Conservation (phyloP, 495 filamentous ascomycete genomes). For the Xylaria bambusicola region DNA sequence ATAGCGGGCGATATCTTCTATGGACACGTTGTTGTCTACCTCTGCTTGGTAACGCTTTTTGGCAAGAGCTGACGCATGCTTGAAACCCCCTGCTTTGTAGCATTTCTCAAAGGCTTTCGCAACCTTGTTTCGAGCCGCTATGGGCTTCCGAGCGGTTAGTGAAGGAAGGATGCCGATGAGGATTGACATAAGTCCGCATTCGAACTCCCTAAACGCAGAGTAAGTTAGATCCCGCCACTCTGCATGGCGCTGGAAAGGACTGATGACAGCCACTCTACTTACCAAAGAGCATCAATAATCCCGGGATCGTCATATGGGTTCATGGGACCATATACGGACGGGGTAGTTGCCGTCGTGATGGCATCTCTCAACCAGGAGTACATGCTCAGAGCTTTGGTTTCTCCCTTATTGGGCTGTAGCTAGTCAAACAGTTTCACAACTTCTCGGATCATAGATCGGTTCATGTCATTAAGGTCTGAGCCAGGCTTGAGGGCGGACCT, state of each 20-base stretch:
- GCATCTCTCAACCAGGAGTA: conserved; percentile 43
- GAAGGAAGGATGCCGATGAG: conserved; percentile 39
- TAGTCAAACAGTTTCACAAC: conserved; percentile 16
- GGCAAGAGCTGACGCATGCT: conserved; percentile 39
- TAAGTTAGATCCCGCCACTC: not conserved
- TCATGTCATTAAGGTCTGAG: conserved; percentile 39
- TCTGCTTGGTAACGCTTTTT: conserved; percentile 35
- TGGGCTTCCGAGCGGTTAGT: conserved; percentile 44
- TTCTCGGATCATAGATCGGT: conserved; percentile 36
- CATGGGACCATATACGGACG: conserved; percentile 49
- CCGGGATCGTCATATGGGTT: conserved; percentile 50
- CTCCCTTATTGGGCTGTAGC: conserved; percentile 17
- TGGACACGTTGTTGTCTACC: conserved; percentile 33
- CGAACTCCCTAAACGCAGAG: conserved; percentile 42
- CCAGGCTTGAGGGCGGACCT: conserved; percentile 36
- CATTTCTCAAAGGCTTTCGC: conserved; percentile 45
- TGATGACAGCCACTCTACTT: conserved; percentile 10
- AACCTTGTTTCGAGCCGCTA: conserved; percentile 39
- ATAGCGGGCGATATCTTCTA: conserved; percentile 45
- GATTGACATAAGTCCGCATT: conserved; percentile 40
- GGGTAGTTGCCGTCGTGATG: conserved; percentile 52
- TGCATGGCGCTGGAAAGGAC: not conserved
- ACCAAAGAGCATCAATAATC: conserved; percentile 50
- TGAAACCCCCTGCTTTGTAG: conserved; percentile 33
- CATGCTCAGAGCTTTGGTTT: conserved; percentile 14